Conservation (phyloP, 1,284 basidiomycete genomes). For the Paramarasmius palmivorus region DNA sequence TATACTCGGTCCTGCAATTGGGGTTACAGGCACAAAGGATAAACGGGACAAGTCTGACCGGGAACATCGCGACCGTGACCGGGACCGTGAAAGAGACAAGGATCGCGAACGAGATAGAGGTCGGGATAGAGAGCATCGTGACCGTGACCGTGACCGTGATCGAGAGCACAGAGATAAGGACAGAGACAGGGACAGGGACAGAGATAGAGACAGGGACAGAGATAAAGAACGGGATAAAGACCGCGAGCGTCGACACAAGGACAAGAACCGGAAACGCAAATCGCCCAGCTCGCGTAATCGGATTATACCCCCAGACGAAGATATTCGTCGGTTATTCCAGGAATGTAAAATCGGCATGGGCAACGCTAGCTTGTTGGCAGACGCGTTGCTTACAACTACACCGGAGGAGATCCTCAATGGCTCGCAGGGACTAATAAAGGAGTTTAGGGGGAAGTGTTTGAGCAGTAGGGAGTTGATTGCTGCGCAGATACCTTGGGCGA, state of each 20-base stretch:
- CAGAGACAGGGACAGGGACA: neutral
- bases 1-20: neutral
- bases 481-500: constrained; percentile 80
- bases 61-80: neutral
- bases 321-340: constrained; percentile 74
- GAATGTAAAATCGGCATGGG: constrained; percentile 77
- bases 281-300: constrained; percentile 50
- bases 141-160: neutral
- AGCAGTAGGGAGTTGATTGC: constrained; percentile 73
- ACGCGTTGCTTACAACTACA: constrained; percentile 63
- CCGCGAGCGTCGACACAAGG: constrained; percentile 16
- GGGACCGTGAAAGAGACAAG: neutral
- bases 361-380: constrained; percentile 66
- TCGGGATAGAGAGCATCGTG: constrained; percentile 7
- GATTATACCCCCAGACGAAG: constrained; percentile 74
- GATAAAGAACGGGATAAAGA: neutral
- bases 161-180: neutral
- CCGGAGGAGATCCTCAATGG: constrained; percentile 56
- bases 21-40: constrained; percentile 6
- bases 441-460: constrained; percentile 71
- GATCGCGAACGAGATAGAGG: constrained; percentile 8
- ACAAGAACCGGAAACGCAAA: constrained; percentile 33
- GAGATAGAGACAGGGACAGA: neutral
- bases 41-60: constrained; percentile 1
- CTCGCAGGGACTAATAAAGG: constrained; percentile 61